Base-by-base conservation (phyloP, 1,284 basidiomycete genomes). In the Puccinia brachypodii region DNA sequence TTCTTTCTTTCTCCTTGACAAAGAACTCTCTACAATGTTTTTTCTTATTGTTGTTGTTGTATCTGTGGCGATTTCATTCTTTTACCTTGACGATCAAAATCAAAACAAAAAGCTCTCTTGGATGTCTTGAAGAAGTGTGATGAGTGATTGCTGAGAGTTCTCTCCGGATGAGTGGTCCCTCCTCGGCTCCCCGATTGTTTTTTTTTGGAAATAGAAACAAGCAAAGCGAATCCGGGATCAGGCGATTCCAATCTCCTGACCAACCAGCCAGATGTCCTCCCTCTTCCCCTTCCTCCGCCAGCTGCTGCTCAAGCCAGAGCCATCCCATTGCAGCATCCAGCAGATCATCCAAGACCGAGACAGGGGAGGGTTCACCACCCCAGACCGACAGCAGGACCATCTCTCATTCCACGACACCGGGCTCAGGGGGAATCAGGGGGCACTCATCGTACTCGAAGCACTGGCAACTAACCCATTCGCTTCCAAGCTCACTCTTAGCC, bases 371-470 rank as follows among this genome's bases (percentile, higher is more conserved):
- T 68, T 77, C 64, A 68, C 76, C 7, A 68, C 64, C 14, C 76
- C 76, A 50, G 36, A 66, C 31, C 60, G 76, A 36, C 62, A 68
- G 33, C 75, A 76, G 50, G 25, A 66, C 25, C 76, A 77, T 77
- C 47, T 77, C 19, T 68, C 64, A 16, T 77, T 47, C 66, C 76
- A 77, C 19, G 76, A 77, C 36, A 69, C 76, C 38, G 76, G 76
- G 14, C 28, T 77, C 19, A 0, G 76, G 33, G 44, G 42, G 42
- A 16, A 44, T 28, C 50, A 76, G 31, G 64, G 64, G 7, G 76
- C 76, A 31, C 31, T 36, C 19, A 68, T 68, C 47, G 31, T 77
- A 22, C 33, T 77, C 31, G 44, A 68, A 33, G 42, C 64, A 19
- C 38, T 77, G 8, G 62, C 64, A 0, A 44, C 44, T 11, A 68